These are phyloP conservation scores for Candida stauntonica DNA, from an alignment of 805 yeast species.

Conservation along the genomic window DNA sequence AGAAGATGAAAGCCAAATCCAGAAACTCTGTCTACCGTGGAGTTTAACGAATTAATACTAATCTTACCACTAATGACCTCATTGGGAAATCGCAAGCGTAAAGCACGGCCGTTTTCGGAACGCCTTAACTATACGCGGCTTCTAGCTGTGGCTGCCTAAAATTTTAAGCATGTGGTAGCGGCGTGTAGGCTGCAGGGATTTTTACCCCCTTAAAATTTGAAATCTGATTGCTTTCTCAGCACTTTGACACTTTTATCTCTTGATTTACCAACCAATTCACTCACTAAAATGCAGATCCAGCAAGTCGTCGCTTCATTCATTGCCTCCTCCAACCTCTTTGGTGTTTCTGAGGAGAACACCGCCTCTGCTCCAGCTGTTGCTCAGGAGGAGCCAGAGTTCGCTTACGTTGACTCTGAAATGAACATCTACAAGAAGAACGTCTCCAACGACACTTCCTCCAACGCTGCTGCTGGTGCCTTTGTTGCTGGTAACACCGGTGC, in stretches of 20 bases:
- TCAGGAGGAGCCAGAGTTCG: slow-evolving; percentile 17
- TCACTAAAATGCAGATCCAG: slow-evolving; percentile 31
- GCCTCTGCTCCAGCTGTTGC: slow-evolving; percentile 4
- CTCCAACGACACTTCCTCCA: slow-evolving; percentile 26
- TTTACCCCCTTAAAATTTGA: slow-evolving; percentile 1
- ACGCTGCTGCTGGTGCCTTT: slow-evolving; percentile 23
- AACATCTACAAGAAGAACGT: slow-evolving; percentile 14
- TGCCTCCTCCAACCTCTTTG: slow-evolving; percentile 23
- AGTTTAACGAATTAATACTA: not conserved
- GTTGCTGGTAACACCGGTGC: slow-evolving; percentile 20
- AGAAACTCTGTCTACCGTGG: slow-evolving; percentile 18
- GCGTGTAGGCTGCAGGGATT: not conserved
- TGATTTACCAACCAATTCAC: too few species aligned
- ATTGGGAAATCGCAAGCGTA: not conserved
- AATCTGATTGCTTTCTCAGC: not conserved
- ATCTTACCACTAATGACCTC: not conserved
- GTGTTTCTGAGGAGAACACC: slow-evolving; percentile 9
- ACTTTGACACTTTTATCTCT: not conserved
- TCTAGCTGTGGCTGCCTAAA: slow-evolving; percentile 1
- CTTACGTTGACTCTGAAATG: slow-evolving; percentile 15
- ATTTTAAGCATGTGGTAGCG: too few species aligned
- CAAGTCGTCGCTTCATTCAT: slow-evolving; percentile 28
- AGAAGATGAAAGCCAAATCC: slow-evolving; percentile 74
- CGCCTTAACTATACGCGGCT: not conserved
- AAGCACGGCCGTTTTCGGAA: too few species aligned